Evolutionary conservation across 768 basidiomycete species (phyloP), one percentile per base, ranked within the genome.

Genomic region (Termitomyces titanicus): DNA sequence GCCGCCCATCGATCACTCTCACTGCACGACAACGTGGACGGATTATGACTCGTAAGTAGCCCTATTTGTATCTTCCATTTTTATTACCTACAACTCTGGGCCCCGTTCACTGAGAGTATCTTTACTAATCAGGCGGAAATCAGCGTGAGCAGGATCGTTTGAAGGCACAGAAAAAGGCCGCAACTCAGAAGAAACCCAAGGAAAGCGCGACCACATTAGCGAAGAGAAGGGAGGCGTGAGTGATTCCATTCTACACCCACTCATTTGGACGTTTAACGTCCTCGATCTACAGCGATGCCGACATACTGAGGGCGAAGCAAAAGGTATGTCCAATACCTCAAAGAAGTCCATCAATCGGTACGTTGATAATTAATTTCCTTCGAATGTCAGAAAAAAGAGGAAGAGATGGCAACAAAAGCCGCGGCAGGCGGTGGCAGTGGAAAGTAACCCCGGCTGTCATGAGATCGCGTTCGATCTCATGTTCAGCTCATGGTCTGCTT

Each of bases 161-260:
- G 20, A 85, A 83, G 67, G 84, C 87, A 13, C 83, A 84, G 74
- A 92, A 92, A 75, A 91, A 89, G 71, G 70, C 74, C 13, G 79
- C 79, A 1, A 71, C 74, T 7, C 52, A 59, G 13, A 86, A 85
- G 70, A 88, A 88, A 71, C 68, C 83, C 37, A 91, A 90, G 71
- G 88, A 90, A 70, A 88, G 86, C 63, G 83, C 79, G 11, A 58
- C 75, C 1, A 73, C 46, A 45, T 75, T 92, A 35, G 79, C 82
- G 47, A 85, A 88, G 70, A 82, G 89, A 63, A 87, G 85, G 72
- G 89, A 91, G 74, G 75, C 74, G 89, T 91, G 74, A 72, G 88
- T 82, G 33, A 51, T 12, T 53, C 59, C 53, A 44, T 35, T 43
- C 43, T 31, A 54, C 24, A 33, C 44, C 45, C 50, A 35, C 43